Percentiles rank a stretch among this genome's conserved stretches.
These are phyloP conservation scores for Colletotrichum cordylinicola DNA, from an alignment of 2,329 filamentous ascomycete species.

Conservation along the genomic window DNA sequence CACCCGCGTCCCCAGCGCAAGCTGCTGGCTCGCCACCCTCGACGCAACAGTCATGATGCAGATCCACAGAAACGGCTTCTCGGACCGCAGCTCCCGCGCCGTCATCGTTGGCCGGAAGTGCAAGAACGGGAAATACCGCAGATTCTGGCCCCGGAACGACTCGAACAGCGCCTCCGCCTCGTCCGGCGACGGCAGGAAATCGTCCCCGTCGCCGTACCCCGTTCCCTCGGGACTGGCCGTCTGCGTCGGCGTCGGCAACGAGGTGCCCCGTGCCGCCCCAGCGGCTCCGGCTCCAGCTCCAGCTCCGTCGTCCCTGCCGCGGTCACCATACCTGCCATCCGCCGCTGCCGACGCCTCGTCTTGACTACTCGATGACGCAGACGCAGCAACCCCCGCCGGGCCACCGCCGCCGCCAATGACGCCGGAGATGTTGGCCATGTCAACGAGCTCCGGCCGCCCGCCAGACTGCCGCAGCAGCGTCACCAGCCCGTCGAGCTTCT, in stretches of 20 bases:
- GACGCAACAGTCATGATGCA: slow-evolving; percentile 38
- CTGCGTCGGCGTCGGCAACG: slow-evolving; percentile 12
- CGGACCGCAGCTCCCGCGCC: slow-evolving; percentile 29
- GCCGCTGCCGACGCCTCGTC: background rate
- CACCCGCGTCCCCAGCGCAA: slow-evolving; percentile 26
- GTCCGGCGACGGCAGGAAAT: slow-evolving; percentile 4
- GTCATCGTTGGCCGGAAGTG: slow-evolving; percentile 24
- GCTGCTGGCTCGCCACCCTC: slow-evolving; percentile 26
- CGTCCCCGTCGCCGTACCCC: background rate
- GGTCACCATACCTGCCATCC: background rate
- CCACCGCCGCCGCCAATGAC: background rate
- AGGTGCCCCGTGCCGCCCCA: background rate
- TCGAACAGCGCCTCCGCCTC: slow-evolving; percentile 20
- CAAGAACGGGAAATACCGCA: slow-evolving; percentile 33
- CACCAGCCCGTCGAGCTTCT: slow-evolving; percentile 33
- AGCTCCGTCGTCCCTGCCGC: background rate
- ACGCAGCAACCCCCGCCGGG: background rate
- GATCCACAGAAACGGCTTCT: slow-evolving; percentile 43
- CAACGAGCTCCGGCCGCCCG: background rate
- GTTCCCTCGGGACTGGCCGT: slow-evolving; percentile 4
- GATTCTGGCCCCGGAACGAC: slow-evolving; percentile 27
- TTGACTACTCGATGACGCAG: background rate
- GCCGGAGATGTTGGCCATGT: background rate
- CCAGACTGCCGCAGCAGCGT: slow-evolving; percentile 28
- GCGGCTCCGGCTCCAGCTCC: background rate